Evolutionary conservation across 257 asterid genomes (phyloP).

Genomic region (Solanum clarkiae): DNA sequence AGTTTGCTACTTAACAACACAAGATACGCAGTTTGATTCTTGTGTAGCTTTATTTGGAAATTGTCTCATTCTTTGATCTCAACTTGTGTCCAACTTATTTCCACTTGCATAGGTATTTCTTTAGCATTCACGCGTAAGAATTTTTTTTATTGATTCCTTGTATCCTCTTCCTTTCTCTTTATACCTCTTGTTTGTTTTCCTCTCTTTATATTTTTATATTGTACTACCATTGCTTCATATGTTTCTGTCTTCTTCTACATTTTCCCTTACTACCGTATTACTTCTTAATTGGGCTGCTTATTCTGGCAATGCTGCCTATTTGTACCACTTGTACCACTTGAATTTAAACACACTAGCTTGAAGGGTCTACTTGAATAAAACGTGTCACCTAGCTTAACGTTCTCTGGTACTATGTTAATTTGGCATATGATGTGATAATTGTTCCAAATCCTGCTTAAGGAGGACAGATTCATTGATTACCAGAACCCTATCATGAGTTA

Average conservation of each 20-base stretch:
- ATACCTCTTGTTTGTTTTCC: background rate
- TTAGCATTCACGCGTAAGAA: background rate
- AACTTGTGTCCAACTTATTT: background rate
- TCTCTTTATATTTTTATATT: background rate
- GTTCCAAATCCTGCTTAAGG: background rate
- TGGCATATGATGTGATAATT: background rate
- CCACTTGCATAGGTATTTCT: background rate
- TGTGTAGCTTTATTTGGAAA: background rate
- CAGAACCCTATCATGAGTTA: background rate
- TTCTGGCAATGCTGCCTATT: background rate
- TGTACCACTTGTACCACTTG: background rate
- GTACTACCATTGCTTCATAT: background rate
- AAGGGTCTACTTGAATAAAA: background rate
- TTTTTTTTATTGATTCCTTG: background rate
- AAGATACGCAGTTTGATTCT: background rate
- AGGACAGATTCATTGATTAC: background rate
- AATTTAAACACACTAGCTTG: background rate
- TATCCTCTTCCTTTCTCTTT: background rate
- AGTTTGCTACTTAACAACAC: background rate
- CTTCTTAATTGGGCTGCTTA: background rate
- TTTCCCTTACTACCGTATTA: background rate
- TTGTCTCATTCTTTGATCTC: background rate
- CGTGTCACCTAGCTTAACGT: background rate
- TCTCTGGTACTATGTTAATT: background rate
- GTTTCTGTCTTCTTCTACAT: background rate